phyloP scores from a whole-genome alignment of 2,329 filamentous ascomycete genomes.

The Aureobasidium sp. region DNA sequence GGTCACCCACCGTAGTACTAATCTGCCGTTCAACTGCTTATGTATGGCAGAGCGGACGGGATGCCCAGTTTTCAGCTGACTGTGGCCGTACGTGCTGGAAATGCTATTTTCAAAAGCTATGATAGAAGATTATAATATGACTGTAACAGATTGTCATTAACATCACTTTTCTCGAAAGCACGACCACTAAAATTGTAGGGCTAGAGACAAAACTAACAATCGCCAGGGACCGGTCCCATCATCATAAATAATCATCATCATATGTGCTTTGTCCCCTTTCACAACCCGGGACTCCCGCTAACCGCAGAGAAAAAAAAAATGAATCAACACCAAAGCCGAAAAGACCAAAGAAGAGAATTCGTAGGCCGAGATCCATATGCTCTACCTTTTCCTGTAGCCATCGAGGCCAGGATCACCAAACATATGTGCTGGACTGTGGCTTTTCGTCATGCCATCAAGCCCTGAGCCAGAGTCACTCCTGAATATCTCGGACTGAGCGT shows the following conservation, averaged over 20 bases:
- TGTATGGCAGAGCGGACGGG: no score
- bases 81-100: neutral
- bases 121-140: no score
- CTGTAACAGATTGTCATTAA: no score
- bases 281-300: neutral
- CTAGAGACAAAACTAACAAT: neutral
- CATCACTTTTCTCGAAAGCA: no score
- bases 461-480: conserved; percentile 12
- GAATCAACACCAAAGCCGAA: neutral
- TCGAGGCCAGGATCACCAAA: conserved; percentile 25
- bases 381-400: conserved; percentile 13
- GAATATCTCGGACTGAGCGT: conserved; percentile 6
- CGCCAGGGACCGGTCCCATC: neutral
- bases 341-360: neutral
- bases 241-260: neutral
- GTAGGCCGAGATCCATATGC: neutral
- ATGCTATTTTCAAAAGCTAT: no score
- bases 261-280: neutral
- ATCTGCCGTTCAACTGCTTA: no score
- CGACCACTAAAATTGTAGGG: neutral
- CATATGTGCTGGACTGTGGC: conserved; percentile 15
- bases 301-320: neutral
- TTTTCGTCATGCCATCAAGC: conserved; percentile 13
- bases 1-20: no score
- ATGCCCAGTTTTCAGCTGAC: neutral